Conservation (phyloP, 148 eudicot genomes). For the Chenopodium formosanum region DNA sequence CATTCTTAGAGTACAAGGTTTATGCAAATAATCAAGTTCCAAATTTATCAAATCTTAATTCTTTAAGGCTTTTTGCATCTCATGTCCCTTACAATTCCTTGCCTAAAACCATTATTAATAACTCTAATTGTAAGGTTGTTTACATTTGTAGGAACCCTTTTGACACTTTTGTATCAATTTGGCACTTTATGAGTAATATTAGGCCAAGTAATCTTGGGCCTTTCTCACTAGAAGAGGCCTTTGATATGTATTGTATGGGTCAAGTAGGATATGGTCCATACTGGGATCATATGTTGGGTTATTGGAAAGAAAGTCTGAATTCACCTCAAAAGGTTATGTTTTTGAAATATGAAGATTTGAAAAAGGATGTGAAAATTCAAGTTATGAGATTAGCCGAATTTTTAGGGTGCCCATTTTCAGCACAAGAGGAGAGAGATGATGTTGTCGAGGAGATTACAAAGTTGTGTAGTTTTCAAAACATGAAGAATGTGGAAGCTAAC, state of each 20-base stretch:
- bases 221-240: constrained; percentile 41
- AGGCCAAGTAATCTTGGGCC: constrained; percentile 35
- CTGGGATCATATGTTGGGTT: constrained; percentile 57
- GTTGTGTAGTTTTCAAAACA: constrained; percentile 35
- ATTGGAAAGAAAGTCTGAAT: constrained; percentile 43
- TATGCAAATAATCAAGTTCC: constrained; percentile 33
- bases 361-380: constrained; percentile 17
- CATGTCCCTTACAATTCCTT: constrained; percentile 47
- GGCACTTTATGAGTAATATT: constrained; percentile 40
- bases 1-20: constrained; percentile 51
- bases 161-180: constrained; percentile 54
- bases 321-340: constrained; percentile 51
- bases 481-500: constrained; percentile 36
- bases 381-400: constrained; percentile 34
- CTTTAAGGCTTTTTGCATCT: constrained; percentile 43
- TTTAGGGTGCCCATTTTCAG: constrained; percentile 27
- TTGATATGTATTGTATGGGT: constrained; percentile 53
- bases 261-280: constrained; percentile 50
- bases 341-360: constrained; percentile 41
- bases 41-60: constrained; percentile 15
- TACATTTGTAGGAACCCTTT: constrained; percentile 61
- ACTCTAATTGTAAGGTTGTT: constrained; percentile 39
- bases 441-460: constrained; percentile 25
- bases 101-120: constrained; percentile 30
- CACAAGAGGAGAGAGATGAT: constrained; percentile 26